A percentile compares a stretch with the other conserved stretches of the same genome.
Conservation (phyloP, 2,329 filamentous ascomycete genomes). For the Beauveria bassiana region DNA sequence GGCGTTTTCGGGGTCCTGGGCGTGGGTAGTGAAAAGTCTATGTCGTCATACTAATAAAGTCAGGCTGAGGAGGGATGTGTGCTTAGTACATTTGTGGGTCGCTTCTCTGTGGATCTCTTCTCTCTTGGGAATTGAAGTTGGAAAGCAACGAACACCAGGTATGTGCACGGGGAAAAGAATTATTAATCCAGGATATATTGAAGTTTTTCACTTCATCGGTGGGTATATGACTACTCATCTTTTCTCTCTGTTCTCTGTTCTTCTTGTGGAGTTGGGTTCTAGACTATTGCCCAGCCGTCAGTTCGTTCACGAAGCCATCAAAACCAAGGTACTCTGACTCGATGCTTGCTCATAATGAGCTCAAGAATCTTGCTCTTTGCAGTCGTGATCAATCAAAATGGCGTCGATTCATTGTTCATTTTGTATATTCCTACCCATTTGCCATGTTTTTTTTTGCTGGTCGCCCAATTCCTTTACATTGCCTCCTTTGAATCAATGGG, state of each 20-base stretch:
- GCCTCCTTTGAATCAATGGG: background rate
- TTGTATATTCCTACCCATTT: too few relatives aligned
- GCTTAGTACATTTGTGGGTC: background rate
- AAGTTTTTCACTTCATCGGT: background rate
- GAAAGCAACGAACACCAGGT: background rate
- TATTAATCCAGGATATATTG: background rate
- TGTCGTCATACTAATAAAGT: slow-evolving; percentile 3
- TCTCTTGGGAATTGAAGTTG: background rate
- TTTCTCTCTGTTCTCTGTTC: background rate
- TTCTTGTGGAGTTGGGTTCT: background rate
- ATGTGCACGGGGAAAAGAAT: background rate
- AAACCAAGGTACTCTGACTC: background rate
- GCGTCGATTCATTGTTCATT: background rate
- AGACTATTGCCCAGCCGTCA: background rate
- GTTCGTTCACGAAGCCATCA: too few relatives aligned
- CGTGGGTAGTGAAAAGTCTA: background rate
- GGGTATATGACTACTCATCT: background rate
- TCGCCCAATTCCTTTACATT: too few relatives aligned
- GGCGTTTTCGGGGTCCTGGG: background rate
- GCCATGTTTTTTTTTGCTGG: too few relatives aligned
- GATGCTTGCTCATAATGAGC: background rate
- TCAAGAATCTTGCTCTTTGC: background rate
- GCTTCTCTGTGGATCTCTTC: background rate
- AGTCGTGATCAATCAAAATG: background rate
- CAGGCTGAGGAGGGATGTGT: too few relatives aligned